Base-by-base conservation (phyloP, 345 rosid genomes). In the Acer campestre region DNA sequence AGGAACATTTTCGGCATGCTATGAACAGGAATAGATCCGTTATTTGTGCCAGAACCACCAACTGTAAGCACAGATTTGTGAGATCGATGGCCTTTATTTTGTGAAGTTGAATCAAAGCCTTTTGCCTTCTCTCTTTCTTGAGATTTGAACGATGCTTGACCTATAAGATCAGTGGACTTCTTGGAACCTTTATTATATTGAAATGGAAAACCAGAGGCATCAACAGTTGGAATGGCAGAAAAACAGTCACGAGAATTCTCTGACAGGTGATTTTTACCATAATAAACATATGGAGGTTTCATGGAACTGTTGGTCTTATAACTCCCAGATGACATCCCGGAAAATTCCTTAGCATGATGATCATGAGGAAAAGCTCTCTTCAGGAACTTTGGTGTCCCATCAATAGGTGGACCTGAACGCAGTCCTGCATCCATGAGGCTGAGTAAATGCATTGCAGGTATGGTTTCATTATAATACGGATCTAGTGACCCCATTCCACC, bases 391-490 rank as follows among this genome's bases (percentile, higher is more conserved):
- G 86, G 79, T 74, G 81, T 83, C 67, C 67, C 86, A 40, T 88
- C 88, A 73, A 84, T 78, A 78, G 88, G 91, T 58, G 81, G 78
- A 79, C 86, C 85, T 65, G 97, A 86, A 16, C 67, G 80, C 22
- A 84, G 58, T 73, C 90, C 86, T 67, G 93, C 94, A 89, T 94
- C 93, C 98, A 93, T 92, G 61, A 93, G 98, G 85, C 96, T 93
- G 51, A 93, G 94, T 78, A 97, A 87, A 87, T 91, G 94, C 95
- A 97, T 83, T 18, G 98, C 97, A 10, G 98, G 90, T 78, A 94
- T 92, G 64, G 92, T 89, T 53, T 97, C 98, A 63, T 86, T 94
- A 55, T 94, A 80, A 78, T 77, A 89, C 11, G 84, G 75, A 71
- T 94, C 98, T 42, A 85, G 48, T 4, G 94, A 76, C 31, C 89